phyloP scores from a whole-genome alignment of 2,329 filamentous ascomycete species.

The Ilyonectria robusta region DNA sequence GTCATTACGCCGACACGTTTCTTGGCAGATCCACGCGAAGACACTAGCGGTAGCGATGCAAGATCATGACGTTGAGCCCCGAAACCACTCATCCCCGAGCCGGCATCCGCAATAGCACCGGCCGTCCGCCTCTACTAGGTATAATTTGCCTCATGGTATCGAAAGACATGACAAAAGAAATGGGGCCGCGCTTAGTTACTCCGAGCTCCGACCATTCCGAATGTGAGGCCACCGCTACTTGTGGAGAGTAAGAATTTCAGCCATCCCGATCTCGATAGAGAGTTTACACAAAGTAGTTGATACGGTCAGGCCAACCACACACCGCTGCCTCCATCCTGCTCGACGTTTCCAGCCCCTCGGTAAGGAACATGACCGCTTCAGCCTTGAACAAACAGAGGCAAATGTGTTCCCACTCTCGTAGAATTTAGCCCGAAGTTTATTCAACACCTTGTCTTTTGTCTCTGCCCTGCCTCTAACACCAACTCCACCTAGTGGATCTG shows the following conservation, averaged over 20 bases:
- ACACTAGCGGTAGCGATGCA: background rate
- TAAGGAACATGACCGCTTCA: background rate
- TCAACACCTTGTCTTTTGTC: background rate
- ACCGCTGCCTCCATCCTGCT: background rate
- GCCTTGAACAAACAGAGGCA: background rate
- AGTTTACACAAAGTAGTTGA: background rate
- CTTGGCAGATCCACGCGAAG: conserved; percentile 11
- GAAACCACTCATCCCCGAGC: background rate
- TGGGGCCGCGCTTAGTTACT: background rate
- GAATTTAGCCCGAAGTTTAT: background rate
- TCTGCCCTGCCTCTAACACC: background rate
- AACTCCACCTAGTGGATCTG: conserved; percentile 4
- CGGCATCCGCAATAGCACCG: conserved; percentile 20
- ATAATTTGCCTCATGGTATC: conserved; percentile 17
- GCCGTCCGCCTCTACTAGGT: background rate
- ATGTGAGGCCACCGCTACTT: background rate
- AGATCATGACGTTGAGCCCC: background rate
- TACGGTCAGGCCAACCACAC: background rate
- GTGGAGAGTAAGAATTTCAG: background rate
- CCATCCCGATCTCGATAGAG: background rate
- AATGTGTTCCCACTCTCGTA: conserved; percentile 5
- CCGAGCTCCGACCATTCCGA: background rate
- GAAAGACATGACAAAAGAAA: conserved; percentile 21
- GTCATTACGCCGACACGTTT: background rate
- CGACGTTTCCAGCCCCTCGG: background rate